These are phyloP conservation scores for Talaromyces sp. DNA, from an alignment of 2,329 filamentous ascomycete species.

Conservation along the genomic window DNA sequence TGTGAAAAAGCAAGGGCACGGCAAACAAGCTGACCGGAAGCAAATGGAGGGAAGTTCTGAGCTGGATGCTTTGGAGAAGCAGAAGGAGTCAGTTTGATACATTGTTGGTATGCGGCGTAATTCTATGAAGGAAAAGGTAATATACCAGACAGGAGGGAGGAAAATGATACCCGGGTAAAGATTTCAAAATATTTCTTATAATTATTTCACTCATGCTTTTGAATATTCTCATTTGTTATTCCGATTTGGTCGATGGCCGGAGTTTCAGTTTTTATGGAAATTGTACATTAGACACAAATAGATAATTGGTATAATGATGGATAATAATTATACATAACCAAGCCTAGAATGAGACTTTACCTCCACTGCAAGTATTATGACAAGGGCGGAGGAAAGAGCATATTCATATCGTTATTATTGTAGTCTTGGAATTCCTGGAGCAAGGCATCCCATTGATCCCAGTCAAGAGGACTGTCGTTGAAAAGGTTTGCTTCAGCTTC, in stretches of 20 bases:
- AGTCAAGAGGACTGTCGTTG: constrained; percentile 26
- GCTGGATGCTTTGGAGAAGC: neutral
- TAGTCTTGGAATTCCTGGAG: constrained; percentile 27
- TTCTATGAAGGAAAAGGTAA: neutral
- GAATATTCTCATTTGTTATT: neutral
- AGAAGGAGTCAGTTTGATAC: neutral
- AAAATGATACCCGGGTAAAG: neutral
- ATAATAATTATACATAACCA: neutral
- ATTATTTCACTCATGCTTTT: neutral
- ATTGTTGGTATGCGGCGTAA: neutral
- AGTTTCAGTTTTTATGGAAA: neutral
- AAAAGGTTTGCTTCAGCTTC: constrained; percentile 11
- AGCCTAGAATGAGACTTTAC: too few relatives aligned
- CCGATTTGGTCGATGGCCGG: neutral
- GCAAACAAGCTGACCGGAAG: constrained; percentile 19
- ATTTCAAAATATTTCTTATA: neutral
- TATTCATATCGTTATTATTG: constrained; percentile 2
- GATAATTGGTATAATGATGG: too few relatives aligned
- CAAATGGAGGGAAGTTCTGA: neutral
- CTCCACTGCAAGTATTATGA: neutral
- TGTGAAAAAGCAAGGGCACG: constrained; percentile 18
- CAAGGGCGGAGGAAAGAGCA: neutral
- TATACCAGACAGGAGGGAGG: neutral
- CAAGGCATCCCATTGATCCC: constrained; percentile 30
- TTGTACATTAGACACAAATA: neutral